Evolutionary conservation across 2,329 filamentous ascomycete species (phyloP).

Genomic region (Chaetomiaceae sp.): DNA sequence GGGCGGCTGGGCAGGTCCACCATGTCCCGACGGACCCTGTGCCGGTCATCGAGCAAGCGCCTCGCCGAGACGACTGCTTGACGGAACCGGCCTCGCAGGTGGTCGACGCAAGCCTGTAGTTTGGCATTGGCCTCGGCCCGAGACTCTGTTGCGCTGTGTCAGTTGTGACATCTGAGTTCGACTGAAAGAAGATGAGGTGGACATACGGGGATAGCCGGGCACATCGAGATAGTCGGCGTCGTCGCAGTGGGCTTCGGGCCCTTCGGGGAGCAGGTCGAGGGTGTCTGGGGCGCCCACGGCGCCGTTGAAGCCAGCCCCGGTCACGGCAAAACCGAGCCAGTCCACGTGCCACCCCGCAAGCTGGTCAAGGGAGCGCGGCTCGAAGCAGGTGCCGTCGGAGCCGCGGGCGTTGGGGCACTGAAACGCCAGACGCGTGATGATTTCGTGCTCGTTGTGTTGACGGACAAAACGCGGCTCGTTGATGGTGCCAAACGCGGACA

Average conservation of each 20-base stretch:
- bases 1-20: slow-evolving; percentile 19
- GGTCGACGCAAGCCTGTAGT: slow-evolving; percentile 23
- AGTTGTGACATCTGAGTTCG: too few relatives aligned
- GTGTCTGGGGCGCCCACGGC: slow-evolving; percentile 24
- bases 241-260: slow-evolving; percentile 25
- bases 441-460: slow-evolving; percentile 27
- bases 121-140: slow-evolving; percentile 19
- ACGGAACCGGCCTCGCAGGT: slow-evolving; percentile 23
- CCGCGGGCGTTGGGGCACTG: slow-evolving; percentile 20
- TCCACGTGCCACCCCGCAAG: slow-evolving; percentile 24
- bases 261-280: slow-evolving; percentile 23
- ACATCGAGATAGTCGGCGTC: slow-evolving; percentile 25
- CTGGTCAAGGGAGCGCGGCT: slow-evolving; percentile 25
- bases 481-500: slow-evolving; percentile 22
- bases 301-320: slow-evolving; percentile 23
- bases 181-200: too few relatives aligned
- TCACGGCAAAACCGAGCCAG: slow-evolving; percentile 20
- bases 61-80: slow-evolving; percentile 16
- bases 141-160: background rate
- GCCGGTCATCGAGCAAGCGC: slow-evolving; percentile 18
- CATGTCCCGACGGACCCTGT: slow-evolving; percentile 18
- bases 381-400: slow-evolving; percentile 25
- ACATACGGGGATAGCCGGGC: slow-evolving; percentile 19
- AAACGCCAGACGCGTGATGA: slow-evolving; percentile 26
- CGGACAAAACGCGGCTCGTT: slow-evolving; percentile 22